A percentile compares a stretch with the other conserved stretches of the same genome.
These are phyloP conservation scores for Coemansia sp. DNA, from an alignment of 371 early-diverging fungal genomes.

Conservation along the genomic window DNA sequence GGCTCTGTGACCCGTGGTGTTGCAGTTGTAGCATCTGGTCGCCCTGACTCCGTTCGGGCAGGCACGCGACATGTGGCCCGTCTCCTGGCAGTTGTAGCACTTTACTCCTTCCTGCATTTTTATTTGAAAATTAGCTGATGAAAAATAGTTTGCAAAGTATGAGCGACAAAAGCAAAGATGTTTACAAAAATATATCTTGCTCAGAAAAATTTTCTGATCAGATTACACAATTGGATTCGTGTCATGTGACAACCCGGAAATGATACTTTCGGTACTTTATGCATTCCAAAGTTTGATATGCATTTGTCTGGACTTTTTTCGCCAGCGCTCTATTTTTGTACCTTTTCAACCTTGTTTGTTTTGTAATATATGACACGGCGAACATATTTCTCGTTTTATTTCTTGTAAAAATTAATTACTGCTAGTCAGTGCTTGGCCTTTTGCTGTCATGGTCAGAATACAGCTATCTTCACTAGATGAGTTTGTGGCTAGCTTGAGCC, in stretches of 20 bases:
- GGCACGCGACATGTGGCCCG: slow-evolving; percentile 45
- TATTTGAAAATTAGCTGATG: not conserved
- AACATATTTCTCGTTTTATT: not conserved
- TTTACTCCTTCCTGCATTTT: slow-evolving; percentile 1
- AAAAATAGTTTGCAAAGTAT: not conserved
- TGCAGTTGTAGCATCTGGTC: slow-evolving; percentile 47
- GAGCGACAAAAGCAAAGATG: not conserved
- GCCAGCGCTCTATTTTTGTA: not conserved
- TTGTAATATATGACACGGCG: slow-evolving; percentile 1
- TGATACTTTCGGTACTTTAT: not conserved
- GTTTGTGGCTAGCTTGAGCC: slow-evolving; percentile 40
- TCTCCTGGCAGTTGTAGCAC: slow-evolving; percentile 50
- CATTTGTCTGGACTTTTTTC: not conserved
- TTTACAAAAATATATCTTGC: not conserved
- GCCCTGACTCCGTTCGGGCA: slow-evolving; percentile 32
- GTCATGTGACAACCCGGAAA: slow-evolving; percentile 7
- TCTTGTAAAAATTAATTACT: slow-evolving; percentile 3
- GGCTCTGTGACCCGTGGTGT: slow-evolving; percentile 23
- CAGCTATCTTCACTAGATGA: slow-evolving; percentile 43
- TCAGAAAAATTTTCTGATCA: slow-evolving; percentile 27
- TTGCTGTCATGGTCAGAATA: slow-evolving; percentile 29
- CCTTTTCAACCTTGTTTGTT: not conserved
- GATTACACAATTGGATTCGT: not conserved
- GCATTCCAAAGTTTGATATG: not conserved
- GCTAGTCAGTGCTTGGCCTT: not conserved